Conservation (phyloP, 2,329 filamentous ascomycete genomes). For the Colletotrichum nymphaeae region DNA sequence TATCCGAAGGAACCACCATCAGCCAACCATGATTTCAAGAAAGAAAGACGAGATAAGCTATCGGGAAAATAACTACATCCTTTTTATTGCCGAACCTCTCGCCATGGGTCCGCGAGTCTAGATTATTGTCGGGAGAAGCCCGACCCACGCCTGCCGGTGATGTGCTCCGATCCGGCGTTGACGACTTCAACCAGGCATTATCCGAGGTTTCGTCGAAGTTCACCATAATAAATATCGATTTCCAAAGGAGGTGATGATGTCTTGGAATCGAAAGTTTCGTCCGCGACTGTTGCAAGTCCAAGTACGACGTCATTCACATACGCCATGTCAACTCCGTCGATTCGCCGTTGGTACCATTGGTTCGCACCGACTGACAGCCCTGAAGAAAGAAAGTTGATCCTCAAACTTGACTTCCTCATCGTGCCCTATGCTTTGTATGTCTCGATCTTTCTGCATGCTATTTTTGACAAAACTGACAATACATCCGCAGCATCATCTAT, state of each 20-base stretch:
- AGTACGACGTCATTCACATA: too few species aligned
- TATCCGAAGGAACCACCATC: too few species aligned
- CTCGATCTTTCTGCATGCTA: too few species aligned
- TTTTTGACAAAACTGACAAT: background rate
- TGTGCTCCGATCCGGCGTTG: conserved; percentile 19
- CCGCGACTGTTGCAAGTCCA: too few species aligned
- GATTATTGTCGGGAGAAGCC: background rate
- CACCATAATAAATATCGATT: too few species aligned
- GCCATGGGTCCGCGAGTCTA: background rate
- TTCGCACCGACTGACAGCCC: conserved; percentile 60
- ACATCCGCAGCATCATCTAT: conserved; percentile 54
- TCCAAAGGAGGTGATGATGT: too few species aligned
- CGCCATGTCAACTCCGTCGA: background rate
- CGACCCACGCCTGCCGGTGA: background rate
- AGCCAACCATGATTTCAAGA: background rate
- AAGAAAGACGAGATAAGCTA: background rate
- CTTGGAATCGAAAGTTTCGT: too few species aligned
- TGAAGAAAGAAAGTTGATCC: conserved; percentile 62
- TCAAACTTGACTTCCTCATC: conserved; percentile 66
- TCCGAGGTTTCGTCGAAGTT: background rate
- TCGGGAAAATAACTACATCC: background rate
- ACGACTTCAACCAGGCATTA: background rate
- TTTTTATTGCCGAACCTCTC: background rate
- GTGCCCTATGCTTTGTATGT: conserved; percentile 62
- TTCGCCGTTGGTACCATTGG: conserved; percentile 49